phyloP scores from a whole-genome alignment of 148 eudicot genomes.

The Camellia sinensis region DNA sequence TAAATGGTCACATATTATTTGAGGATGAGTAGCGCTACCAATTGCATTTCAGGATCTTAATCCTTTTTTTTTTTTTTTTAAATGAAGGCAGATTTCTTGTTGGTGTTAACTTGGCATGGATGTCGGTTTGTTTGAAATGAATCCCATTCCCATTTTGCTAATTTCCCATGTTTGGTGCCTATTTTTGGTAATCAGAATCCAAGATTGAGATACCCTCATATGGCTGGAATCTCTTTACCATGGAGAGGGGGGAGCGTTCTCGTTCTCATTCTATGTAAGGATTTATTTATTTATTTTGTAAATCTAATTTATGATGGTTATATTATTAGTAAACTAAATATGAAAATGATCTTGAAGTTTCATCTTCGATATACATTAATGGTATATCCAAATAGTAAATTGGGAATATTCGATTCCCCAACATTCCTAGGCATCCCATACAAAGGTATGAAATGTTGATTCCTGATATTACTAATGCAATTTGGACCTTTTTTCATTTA shows the following conservation, averaged over 20 bases:
- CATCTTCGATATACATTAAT: neutral
- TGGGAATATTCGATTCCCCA: neutral
- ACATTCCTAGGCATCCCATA: too few species aligned
- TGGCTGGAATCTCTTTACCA: too few species aligned
- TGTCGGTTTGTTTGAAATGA: too few species aligned
- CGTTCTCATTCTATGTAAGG: neutral
- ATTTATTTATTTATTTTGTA: neutral
- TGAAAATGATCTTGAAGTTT: neutral
- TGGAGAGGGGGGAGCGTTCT: neutral
- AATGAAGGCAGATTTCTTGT: neutral
- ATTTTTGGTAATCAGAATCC: too few species aligned
- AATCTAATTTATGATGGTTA: neutral
- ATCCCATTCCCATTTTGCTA: neutral
- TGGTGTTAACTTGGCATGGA: too few species aligned
- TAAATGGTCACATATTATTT: too few species aligned
- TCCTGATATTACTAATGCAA: neutral
- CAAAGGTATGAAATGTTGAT: neutral
- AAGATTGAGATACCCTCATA: too few species aligned
- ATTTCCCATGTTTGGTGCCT: neutral
- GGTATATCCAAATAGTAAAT: neutral
- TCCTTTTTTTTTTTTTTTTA: neutral
- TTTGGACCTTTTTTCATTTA: too few species aligned
- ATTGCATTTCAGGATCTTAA: too few species aligned
- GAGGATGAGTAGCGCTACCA: too few species aligned
- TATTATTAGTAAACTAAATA: neutral